Base-by-base conservation (phyloP, 176 grass and related monocot species). In the Triticum monococcum region DNA sequence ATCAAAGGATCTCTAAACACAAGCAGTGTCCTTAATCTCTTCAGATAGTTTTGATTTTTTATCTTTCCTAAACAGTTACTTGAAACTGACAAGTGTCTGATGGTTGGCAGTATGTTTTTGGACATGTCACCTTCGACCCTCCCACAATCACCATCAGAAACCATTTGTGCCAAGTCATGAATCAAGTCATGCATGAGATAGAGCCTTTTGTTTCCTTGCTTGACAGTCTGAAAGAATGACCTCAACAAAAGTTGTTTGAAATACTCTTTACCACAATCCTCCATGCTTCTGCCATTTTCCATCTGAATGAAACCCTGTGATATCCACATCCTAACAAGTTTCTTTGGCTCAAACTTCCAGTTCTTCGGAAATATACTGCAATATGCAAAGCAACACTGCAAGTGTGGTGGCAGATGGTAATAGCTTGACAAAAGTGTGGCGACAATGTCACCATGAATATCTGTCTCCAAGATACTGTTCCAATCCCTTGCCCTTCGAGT, bases 361-460 rank as follows among this genome's bases (percentile, higher is more conserved):
- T 91, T 77, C 87, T 87, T 86, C 4, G 87, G 92, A 86, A 94
- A 89, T 89, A 94, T 86, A 35, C 73, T 86, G 68, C 72, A 90
- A 79, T 85, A 93, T 23, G 86, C 43, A 56, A 93, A 90, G 69
- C 88, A 93, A 66, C 33, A 37, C 59, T 86, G 73, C 73, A 90
- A 61, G 16, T 88, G 71, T 11, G 67, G 56, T 14, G 91, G 88
- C 12, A 93, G 77, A 81, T 88, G 69, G 22, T 82, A 63, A 79
- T 93, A 90, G 31, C 85, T 93, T 11, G 70, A 67, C 41, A 76
- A 61, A 64, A 90, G 78, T 43, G 48, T 78, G 9, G 75, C 52
- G 61, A 72, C 79, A 79, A 88, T 79, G 20, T 84, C 88, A 85
- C 46, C 48, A 22, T 70, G 69, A 78, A 85, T 41, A 81, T 83